A percentile compares a stretch with the other conserved stretches of the same genome.
Conservation (phyloP, 805 yeast species). For the Sugiyamaella valdiviana region DNA sequence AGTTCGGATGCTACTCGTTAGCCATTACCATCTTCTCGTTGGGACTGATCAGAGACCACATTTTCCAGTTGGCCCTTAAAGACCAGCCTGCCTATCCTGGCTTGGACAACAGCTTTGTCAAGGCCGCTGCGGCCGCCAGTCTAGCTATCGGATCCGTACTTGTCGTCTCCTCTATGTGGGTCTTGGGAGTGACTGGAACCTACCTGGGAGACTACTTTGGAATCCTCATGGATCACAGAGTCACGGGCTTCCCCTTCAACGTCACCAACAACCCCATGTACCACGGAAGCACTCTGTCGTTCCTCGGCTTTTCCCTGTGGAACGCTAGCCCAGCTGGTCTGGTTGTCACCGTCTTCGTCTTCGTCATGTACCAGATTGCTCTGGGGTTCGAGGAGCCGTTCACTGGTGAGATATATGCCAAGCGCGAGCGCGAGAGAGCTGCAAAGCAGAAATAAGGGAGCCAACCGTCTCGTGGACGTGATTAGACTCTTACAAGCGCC, state of each 20-base stretch:
- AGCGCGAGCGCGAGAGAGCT: slow-evolving; percentile 43
- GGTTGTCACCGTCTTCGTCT: slow-evolving; percentile 63
- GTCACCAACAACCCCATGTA: slow-evolving; percentile 94
- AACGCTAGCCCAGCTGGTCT: slow-evolving; percentile 89
- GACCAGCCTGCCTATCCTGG: slow-evolving; percentile 63
- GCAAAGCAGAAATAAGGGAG: slow-evolving; percentile 23
- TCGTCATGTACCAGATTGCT: slow-evolving; percentile 76
- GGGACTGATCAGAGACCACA: slow-evolving; percentile 75
- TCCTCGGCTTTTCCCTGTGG: slow-evolving; percentile 84
- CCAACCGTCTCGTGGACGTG: too few species aligned
- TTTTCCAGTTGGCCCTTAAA: slow-evolving; percentile 60
- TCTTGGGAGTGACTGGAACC: slow-evolving; percentile 91
- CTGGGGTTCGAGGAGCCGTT: slow-evolving; percentile 91
- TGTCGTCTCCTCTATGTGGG: slow-evolving; percentile 82
- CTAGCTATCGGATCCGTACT: slow-evolving; percentile 72
- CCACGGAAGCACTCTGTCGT: slow-evolving; percentile 82
- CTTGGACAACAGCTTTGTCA: slow-evolving; percentile 37
- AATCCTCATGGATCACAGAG: slow-evolving; percentile 83
- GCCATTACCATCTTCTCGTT: slow-evolving; percentile 79
- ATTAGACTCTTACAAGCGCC: too few species aligned
- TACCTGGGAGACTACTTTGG: slow-evolving; percentile 97
- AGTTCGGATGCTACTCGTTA: slow-evolving; percentile 74
- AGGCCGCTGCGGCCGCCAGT: slow-evolving; percentile 46
- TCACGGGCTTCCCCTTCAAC: slow-evolving; percentile 89
- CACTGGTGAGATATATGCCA: slow-evolving; percentile 85